These are phyloP conservation scores for Phytomonas sp. DNA, from an alignment of 208 protist species.

Conservation along the genomic window DNA sequence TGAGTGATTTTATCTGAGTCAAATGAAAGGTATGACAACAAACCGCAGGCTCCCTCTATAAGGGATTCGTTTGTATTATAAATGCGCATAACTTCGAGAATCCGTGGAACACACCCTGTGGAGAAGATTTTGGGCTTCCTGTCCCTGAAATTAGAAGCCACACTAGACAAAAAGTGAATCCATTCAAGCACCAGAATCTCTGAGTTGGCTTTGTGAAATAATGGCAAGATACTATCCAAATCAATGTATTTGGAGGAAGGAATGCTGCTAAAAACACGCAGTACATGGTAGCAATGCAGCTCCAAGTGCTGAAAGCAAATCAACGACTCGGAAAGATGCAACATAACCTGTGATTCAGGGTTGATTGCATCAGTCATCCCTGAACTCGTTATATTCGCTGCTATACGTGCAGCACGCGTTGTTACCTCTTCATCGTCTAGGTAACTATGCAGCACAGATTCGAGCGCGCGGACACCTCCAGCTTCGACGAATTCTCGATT, in stretches of 20 bases:
- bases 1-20: conserved; percentile 85
- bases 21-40: conserved; percentile 89
- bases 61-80: conserved; percentile 54
- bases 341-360: conserved; percentile 47
- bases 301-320: conserved; percentile 51
- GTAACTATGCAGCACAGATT: conserved; percentile 57
- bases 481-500: conserved; percentile 69
- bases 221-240: conserved; percentile 48
- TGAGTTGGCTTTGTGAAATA: conserved; percentile 60
- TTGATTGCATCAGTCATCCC: conserved; percentile 33
- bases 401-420: conserved; percentile 54
- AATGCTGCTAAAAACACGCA: conserved; percentile 81
- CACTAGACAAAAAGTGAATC: conserved; percentile 71
- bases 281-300: conserved; percentile 56
- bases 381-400: conserved; percentile 73
- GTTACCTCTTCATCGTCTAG: conserved; percentile 65
- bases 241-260: conserved; percentile 67
- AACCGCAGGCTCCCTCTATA: conserved; percentile 73
- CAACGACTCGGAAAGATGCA: conserved; percentile 60
- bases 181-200: conserved; percentile 57
- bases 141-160: conserved; percentile 82
- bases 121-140: conserved; percentile 71
- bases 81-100: conserved; percentile 68
- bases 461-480: conserved; percentile 55
- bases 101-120: conserved; percentile 62